These are phyloP conservation scores for Pseudonitzschia delicatissima DNA, from an alignment of 108 stramenopile genomes.

Conservation along the genomic window DNA sequence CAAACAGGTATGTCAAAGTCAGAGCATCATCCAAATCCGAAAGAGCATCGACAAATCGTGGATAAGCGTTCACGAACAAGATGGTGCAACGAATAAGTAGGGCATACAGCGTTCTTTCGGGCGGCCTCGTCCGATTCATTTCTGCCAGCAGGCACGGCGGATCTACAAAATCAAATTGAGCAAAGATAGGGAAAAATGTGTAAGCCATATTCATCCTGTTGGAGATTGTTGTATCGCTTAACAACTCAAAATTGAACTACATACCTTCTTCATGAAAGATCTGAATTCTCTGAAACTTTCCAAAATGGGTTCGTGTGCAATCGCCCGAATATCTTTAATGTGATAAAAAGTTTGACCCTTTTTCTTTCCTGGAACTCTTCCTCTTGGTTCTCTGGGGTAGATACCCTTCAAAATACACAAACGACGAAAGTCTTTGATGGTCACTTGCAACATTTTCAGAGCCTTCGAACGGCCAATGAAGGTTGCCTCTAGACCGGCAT, in stretches of 20 bases:
- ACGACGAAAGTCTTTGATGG: constrained; percentile 96
- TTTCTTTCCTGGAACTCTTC: constrained; percentile 82
- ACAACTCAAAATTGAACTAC: neutral
- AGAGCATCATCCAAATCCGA: constrained; percentile 97
- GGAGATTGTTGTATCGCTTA: neutral
- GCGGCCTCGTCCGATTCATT: constrained; percentile 88
- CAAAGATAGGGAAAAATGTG: constrained; percentile 9
- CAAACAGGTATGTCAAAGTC: constrained; percentile 91
- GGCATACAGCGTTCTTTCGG: constrained; percentile 73
- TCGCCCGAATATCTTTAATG: constrained; percentile 94
- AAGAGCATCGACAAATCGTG: constrained; percentile 94
- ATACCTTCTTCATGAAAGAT: constrained; percentile 92
- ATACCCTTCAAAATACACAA: constrained; percentile 99
- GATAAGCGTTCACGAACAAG: constrained; percentile 98
- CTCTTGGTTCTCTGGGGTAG: constrained; percentile 94
- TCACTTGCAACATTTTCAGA: constrained; percentile 90
- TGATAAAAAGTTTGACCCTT: constrained; percentile 96
- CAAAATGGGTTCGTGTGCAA: constrained; percentile 97
- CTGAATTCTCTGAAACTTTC: constrained; percentile 96
- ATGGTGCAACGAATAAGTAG: constrained; percentile 92
- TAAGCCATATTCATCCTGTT: too few species aligned
- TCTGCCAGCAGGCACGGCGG: constrained; percentile 70
- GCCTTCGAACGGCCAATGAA: constrained; percentile 93
- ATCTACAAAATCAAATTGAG: constrained; percentile 31
- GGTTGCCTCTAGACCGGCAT: constrained; percentile 90